These are phyloP conservation scores for Salvia splendens DNA, from an alignment of 257 asterid genomes.

Conservation along the genomic window DNA sequence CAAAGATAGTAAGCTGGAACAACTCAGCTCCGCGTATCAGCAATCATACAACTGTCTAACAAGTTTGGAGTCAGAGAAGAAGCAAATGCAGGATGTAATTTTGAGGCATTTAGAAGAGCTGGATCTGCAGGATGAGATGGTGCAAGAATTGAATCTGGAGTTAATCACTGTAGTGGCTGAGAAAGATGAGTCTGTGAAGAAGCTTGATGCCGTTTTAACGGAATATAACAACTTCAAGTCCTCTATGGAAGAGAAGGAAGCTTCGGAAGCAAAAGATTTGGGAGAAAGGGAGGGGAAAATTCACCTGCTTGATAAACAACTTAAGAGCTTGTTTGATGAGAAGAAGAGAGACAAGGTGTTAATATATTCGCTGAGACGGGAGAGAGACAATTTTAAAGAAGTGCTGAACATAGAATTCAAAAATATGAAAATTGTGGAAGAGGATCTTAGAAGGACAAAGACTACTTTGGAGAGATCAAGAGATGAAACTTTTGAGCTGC, in stretches of 20 bases:
- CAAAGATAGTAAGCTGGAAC: constrained; percentile 49
- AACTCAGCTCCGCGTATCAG: constrained; percentile 38
- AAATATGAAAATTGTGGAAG: constrained; percentile 47
- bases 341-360: constrained; percentile 34
- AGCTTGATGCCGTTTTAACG: constrained; percentile 40
- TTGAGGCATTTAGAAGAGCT: constrained; percentile 52
- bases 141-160: constrained; percentile 44
- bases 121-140: constrained; percentile 46
- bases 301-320: constrained; percentile 54
- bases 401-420: constrained; percentile 43
- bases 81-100: constrained; percentile 46
- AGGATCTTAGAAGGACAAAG: constrained; percentile 43
- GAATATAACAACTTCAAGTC: constrained; percentile 54
- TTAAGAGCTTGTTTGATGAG: constrained; percentile 47
- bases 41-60: constrained; percentile 47
- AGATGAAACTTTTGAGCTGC: constrained; percentile 54
- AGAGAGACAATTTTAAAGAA: constrained; percentile 50
- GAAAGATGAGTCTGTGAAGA: constrained; percentile 47
- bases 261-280: constrained; percentile 58
- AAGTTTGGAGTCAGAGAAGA: constrained; percentile 46
- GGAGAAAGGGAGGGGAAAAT: constrained; percentile 47
- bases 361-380: constrained; percentile 51
- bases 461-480: constrained; percentile 52
- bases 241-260: constrained; percentile 47
- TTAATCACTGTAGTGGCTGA: constrained; percentile 41